These are phyloP conservation scores for Chalciporus piperatus DNA, from an alignment of 768 basidiomycete species.

Conservation along the genomic window DNA sequence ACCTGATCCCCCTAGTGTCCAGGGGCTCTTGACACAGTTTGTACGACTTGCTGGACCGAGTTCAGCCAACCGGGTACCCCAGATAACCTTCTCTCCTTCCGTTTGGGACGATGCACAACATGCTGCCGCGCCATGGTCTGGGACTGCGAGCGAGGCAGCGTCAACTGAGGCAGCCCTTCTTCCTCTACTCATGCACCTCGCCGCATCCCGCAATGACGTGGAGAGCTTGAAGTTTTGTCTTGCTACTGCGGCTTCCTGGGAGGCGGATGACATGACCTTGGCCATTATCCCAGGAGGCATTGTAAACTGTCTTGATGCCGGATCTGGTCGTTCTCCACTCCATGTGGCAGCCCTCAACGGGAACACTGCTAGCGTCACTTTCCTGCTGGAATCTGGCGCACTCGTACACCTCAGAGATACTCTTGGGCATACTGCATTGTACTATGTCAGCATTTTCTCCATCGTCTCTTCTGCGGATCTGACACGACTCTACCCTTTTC, in stretches of 20 bases:
- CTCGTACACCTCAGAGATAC: constrained; percentile 78
- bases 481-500: background rate
- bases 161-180: constrained; percentile 68
- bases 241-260: constrained; percentile 22
- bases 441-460: constrained; percentile 56
- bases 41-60: constrained; percentile 57
- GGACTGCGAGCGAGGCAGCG: constrained; percentile 73
- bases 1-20: constrained; percentile 56
- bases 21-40: constrained; percentile 64
- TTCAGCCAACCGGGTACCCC: constrained; percentile 35
- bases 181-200: constrained; percentile 77
- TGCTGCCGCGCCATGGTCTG: constrained; percentile 66
- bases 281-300: constrained; percentile 57
- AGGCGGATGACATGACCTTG: constrained; percentile 18
- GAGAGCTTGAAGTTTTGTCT: constrained; percentile 64
- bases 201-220: constrained; percentile 67
- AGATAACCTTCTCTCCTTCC: constrained; percentile 33
- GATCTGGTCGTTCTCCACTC: constrained; percentile 72
- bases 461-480: background rate
- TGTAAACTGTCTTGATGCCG: constrained; percentile 67
- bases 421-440: constrained; percentile 80
- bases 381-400: constrained; percentile 70
- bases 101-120: constrained; percentile 40
- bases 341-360: constrained; percentile 79
- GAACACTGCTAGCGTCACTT: constrained; percentile 36